phyloP scores from a whole-genome alignment of 768 basidiomycete genomes.

The Serpula lacrymans region DNA sequence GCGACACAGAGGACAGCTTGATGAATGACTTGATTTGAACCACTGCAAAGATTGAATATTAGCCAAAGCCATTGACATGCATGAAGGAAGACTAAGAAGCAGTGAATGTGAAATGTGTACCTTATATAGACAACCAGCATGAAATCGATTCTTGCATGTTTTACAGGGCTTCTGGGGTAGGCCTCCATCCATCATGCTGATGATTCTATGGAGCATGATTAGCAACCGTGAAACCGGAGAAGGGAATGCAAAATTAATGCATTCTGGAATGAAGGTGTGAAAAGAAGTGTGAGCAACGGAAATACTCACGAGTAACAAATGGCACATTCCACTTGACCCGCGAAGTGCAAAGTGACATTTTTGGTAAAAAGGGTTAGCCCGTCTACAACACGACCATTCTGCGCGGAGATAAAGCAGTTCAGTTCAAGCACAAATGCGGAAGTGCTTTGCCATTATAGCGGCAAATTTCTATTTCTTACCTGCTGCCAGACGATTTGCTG shows the following conservation, averaged over 20 bases:
- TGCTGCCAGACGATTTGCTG: constrained; percentile 89
- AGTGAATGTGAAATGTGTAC: constrained; percentile 31
- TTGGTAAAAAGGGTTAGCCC: constrained; percentile 89
- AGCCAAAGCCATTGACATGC: neutral
- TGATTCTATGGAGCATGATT: constrained; percentile 54
- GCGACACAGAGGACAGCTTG: constrained; percentile 88
- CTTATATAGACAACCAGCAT: constrained; percentile 89
- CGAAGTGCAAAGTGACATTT: constrained; percentile 90
- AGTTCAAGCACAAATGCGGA: neutral
- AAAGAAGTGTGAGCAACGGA: no score
- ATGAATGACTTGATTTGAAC: constrained; percentile 87
- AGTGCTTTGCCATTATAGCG: neutral
- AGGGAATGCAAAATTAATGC: neutral
- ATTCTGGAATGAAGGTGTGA: neutral
- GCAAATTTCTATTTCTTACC: constrained; percentile 42
- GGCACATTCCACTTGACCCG: constrained; percentile 93
- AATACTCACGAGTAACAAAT: constrained; percentile 85
- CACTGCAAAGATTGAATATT: constrained; percentile 45
- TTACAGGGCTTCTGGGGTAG: constrained; percentile 89
- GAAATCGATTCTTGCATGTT: constrained; percentile 94
- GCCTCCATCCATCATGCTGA: constrained; percentile 83
- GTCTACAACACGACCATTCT: constrained; percentile 92
- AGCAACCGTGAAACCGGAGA: neutral
- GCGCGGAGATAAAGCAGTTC: constrained; percentile 1
- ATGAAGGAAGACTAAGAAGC: constrained; percentile 3